Base-by-base conservation (phyloP, 495 filamentous ascomycete species). In the Penicilliopsis zonata region DNA sequence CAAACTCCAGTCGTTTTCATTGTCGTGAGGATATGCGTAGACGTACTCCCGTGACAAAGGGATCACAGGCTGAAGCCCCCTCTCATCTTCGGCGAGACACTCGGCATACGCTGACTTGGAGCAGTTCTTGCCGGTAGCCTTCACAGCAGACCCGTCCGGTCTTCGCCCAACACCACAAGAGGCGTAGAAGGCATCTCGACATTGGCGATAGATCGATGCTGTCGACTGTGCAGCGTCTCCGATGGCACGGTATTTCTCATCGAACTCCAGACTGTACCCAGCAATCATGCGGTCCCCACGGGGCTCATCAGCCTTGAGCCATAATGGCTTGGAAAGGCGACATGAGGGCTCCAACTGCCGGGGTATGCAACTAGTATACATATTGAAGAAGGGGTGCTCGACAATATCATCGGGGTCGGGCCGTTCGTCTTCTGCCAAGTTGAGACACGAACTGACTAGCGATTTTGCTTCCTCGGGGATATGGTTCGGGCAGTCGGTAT, bases 341-440 rank as follows among this genome's bases (percentile, higher is more conserved):
- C 55, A 67, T 12, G 38, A 36, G 7, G 61, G 49, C 16, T 70
- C 65, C 32, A 72, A 37, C 19, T 53, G 45, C 18, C 52, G 52
- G 15, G 68, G 66, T 38, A 72, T 72, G 30, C 60, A 63, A 10
- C 67, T 64, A 18, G 65, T 57, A 28, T 70, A 66, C 66, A 70
- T 70, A 28, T 71, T 74, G 56, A 93, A 90, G 51, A 90, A 93
- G 9, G 70, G 59, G 49, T 90, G 85, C 33, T 83, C 75, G 9
- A 87, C 82, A 47, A 90, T 80, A 5, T 76, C 73, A 44, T 92
- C 85, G 0, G 83, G 74, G 31, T 80, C 76, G 2, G 83, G 83
- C 15, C 85, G 69, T 46, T 70, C 55, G 28, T 84, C 70, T 7
- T 86, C 80, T 12, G 82, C 73, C 35, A 84, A 65, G 26, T 71